Percentiles rank a stretch among this genome's conserved stretches.
phyloP scores from a whole-genome alignment of 257 asterid species.

The Nyctanthes arbortristis region DNA sequence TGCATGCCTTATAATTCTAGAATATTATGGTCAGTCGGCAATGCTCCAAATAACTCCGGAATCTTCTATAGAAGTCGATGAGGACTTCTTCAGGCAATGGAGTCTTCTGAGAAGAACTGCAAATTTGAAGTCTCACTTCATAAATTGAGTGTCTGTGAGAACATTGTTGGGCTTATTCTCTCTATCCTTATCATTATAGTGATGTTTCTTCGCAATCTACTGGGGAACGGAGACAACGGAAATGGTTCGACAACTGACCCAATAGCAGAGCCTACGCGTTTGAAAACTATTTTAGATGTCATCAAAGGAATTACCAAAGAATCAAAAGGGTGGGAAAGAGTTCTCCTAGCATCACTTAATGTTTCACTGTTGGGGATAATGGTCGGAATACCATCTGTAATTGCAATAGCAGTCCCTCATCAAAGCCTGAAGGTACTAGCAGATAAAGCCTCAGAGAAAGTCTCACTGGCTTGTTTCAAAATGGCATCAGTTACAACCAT shows the following conservation, averaged over 20 bases:
- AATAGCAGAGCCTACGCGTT: slow-evolving; percentile 29
- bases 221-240: slow-evolving; percentile 26
- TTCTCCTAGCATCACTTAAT: slow-evolving; percentile 24
- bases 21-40: no score
- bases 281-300: slow-evolving; percentile 14
- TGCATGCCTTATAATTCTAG: no score
- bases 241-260: slow-evolving; percentile 23
- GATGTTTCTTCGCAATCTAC: slow-evolving; percentile 30
- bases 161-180: slow-evolving; percentile 24
- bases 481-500: slow-evolving; percentile 28
- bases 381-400: slow-evolving; percentile 36
- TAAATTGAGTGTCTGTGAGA: slow-evolving; percentile 19
- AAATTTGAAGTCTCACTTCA: slow-evolving; percentile 25
- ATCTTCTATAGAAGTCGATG: no score
- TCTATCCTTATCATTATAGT: slow-evolving; percentile 27
- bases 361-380: slow-evolving; percentile 32
- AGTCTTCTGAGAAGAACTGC: slow-evolving; percentile 15
- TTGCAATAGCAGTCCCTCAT: slow-evolving; percentile 14
- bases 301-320: slow-evolving; percentile 32
- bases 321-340: slow-evolving; percentile 28
- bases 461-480: slow-evolving; percentile 22
- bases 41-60: no score
- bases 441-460: slow-evolving; percentile 19
- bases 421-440: slow-evolving; percentile 18
- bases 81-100: no score